Conservation (phyloP, 75 land plant species). For the Larix kaempferi region DNA sequence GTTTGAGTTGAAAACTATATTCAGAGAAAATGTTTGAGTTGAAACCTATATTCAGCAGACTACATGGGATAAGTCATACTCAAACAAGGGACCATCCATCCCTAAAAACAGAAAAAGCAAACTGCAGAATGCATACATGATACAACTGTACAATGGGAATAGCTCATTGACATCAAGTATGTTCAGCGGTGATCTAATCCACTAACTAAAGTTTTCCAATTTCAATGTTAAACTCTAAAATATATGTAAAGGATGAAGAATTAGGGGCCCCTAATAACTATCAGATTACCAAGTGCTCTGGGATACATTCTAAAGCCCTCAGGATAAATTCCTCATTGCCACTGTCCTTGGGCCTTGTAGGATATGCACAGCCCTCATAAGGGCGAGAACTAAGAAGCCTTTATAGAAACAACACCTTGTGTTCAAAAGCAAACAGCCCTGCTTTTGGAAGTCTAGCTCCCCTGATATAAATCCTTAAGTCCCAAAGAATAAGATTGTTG, state of each 20-base stretch:
- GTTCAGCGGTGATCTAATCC: too few relatives aligned
- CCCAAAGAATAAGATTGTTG: neutral
- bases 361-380: neutral
- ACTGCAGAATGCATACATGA: too few relatives aligned
- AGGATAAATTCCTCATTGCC: neutral
- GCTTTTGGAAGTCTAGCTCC: neutral
- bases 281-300: neutral
- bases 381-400: neutral
- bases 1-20: too few relatives aligned
- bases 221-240: too few relatives aligned
- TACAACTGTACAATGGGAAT: too few relatives aligned
- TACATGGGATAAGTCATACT: too few relatives aligned
- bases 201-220: too few relatives aligned
- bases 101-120: too few relatives aligned
- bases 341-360: neutral
- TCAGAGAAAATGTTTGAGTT: too few relatives aligned
- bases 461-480: neutral
- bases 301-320: neutral
- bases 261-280: neutral
- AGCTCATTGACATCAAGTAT: too few relatives aligned
- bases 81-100: too few relatives aligned
- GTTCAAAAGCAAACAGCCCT: constrained; percentile 7
- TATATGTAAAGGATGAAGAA: neutral
- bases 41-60: too few relatives aligned
- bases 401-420: neutral